Percentiles rank a stretch among this genome's conserved stretches.
These are phyloP conservation scores for Verticillium albo-atrum DNA, from an alignment of 2,329 filamentous ascomycete species.

Conservation along the genomic window DNA sequence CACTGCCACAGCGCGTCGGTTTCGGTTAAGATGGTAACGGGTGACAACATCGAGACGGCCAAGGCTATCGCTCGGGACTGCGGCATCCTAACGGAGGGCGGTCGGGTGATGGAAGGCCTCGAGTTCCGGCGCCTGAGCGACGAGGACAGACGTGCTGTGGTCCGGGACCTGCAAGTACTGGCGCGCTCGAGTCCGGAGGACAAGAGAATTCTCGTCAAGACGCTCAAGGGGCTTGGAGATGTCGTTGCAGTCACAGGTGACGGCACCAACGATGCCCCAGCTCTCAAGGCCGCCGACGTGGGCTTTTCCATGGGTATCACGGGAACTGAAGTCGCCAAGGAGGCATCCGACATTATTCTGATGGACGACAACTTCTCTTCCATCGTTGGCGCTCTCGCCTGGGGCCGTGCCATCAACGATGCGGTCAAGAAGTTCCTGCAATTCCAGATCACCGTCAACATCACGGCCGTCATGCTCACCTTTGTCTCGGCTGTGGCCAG, in stretches of 20 bases:
- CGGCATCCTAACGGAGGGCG: constrained; percentile 56
- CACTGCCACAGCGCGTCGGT: constrained; percentile 10
- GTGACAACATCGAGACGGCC: constrained; percentile 47
- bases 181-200: constrained; percentile 67
- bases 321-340: constrained; percentile 61
- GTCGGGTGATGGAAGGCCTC: constrained; percentile 56
- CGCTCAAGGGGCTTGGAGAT: constrained; percentile 60
- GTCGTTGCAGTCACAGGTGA: constrained; percentile 65
- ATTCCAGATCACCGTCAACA: constrained; percentile 69
- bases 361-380: constrained; percentile 60
- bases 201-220: constrained; percentile 61
- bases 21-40: constrained; percentile 44
- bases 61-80: constrained; percentile 37
- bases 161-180: constrained; percentile 52
- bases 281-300: constrained; percentile 62
- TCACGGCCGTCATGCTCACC: constrained; percentile 72
- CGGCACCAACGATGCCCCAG: constrained; percentile 63
- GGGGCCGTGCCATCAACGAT: constrained; percentile 60
- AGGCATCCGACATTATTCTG: constrained; percentile 57
- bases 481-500: constrained; percentile 73
- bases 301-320: constrained; percentile 67
- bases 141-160: constrained; percentile 41
- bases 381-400: constrained; percentile 58
- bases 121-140: constrained; percentile 50
- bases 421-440: constrained; percentile 62